Conservation (phyloP, 345 rosid genomes). For the Euclidium syriacum region DNA sequence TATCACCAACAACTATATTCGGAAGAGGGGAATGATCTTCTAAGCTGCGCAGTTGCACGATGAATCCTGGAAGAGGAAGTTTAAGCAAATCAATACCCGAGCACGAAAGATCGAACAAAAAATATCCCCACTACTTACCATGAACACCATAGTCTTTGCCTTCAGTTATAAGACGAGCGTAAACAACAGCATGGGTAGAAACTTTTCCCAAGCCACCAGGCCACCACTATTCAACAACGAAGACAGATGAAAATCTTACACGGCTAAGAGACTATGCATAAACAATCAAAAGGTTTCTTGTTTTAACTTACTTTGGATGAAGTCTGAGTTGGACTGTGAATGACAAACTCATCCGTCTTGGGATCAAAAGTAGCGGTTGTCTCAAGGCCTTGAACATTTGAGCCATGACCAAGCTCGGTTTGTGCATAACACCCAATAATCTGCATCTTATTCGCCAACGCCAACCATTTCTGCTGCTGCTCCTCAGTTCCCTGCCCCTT, state of each 20-base stretch:
- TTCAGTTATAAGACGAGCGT: conserved; percentile 78
- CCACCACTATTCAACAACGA: conserved; percentile 76
- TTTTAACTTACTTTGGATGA: conserved; percentile 72
- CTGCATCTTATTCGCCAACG: conserved; percentile 90
- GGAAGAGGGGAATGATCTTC: conserved; percentile 98
- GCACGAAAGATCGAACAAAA: neutral
- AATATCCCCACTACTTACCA: conserved; percentile 42
- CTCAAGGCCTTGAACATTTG: conserved; percentile 98
- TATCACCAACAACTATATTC: conserved; percentile 86
- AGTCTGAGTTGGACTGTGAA: conserved; percentile 90
- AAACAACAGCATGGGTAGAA: conserved; percentile 89
- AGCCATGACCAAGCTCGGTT: conserved; percentile 99
- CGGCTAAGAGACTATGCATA: neutral
- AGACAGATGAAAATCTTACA: neutral
- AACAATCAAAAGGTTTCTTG: neutral
- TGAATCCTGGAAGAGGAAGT: conserved; percentile 62
- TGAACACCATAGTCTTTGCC: conserved; percentile 84
- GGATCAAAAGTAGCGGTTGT: conserved; percentile 97
- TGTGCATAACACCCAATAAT: conserved; percentile 99
- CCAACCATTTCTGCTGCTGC: conserved; percentile 92
- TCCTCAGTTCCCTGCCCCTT: conserved; percentile 95
- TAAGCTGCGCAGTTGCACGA: conserved; percentile 88
- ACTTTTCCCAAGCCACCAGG: conserved; percentile 96
- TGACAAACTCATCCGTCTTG: conserved; percentile 78
- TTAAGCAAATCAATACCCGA: conserved; percentile 10